Percentiles rank a stretch among this genome's conserved stretches.
Evolutionary conservation across 768 basidiomycete genomes (phyloP).

Genomic region (Trametes maxima): DNA sequence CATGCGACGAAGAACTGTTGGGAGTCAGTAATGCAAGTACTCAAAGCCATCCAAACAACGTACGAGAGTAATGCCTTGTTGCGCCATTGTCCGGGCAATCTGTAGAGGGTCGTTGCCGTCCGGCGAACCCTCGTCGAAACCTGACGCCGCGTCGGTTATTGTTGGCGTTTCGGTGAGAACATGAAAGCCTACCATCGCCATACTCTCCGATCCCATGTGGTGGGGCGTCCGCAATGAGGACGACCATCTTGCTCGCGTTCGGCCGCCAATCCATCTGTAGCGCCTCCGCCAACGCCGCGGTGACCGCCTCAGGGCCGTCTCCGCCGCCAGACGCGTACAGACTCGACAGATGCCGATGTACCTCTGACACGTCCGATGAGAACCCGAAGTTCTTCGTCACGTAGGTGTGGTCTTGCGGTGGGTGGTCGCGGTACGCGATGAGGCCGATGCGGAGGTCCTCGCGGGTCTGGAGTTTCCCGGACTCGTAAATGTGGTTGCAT

Average conservation of each 20-base stretch:
- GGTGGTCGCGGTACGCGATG: constrained; percentile 95
- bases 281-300: constrained; percentile 86
- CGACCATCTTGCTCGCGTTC: constrained; percentile 91
- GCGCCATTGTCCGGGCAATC: constrained; percentile 87
- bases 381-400: constrained; percentile 94
- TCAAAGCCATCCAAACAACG: constrained; percentile 29
- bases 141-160: constrained; percentile 40
- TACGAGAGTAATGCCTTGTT: constrained; percentile 87
- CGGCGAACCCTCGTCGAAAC: constrained; percentile 92
- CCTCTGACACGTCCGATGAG: constrained; percentile 85
- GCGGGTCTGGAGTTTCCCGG: constrained; percentile 81
- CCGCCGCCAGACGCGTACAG: constrained; percentile 90
- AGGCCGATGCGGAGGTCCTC: constrained; percentile 93
- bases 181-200: constrained; percentile 73
- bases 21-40: constrained; percentile 9
- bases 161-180: too few relatives aligned
- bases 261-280: constrained; percentile 90
- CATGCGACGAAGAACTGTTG: constrained; percentile 97
- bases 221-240: constrained; percentile 96
- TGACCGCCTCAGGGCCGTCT: constrained; percentile 97
- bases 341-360: constrained; percentile 80
- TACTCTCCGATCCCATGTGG: constrained; percentile 98
- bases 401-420: constrained; percentile 96
- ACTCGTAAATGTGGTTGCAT: constrained; percentile 92
- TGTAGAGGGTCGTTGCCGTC: constrained; percentile 91